Conservation (phyloP, 2,329 filamentous ascomycete genomes). For the Leptographium radiaticola region DNA sequence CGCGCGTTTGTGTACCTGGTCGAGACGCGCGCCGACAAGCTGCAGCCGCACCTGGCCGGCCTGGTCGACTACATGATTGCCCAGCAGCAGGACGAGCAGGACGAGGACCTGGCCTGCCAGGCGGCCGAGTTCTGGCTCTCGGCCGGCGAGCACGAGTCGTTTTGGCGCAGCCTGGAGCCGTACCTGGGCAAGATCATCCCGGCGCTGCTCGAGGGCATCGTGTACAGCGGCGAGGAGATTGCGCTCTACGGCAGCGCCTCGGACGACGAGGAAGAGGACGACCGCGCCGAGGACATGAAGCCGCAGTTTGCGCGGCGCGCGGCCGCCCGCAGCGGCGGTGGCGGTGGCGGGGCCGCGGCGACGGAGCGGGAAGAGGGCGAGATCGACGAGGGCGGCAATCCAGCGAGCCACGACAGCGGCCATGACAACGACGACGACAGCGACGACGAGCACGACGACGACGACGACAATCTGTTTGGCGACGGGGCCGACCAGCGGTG, state of each 20-base stretch:
- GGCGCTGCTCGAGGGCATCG: slow-evolving; percentile 84
- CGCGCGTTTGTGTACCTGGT: slow-evolving; percentile 86
- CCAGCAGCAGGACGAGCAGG: slow-evolving; percentile 75
- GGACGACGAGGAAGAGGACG: slow-evolving; percentile 84
- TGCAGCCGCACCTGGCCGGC: slow-evolving; percentile 74
- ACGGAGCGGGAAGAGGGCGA: slow-evolving; percentile 51
- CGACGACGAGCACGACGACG: slow-evolving; percentile 78
- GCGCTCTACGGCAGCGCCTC: slow-evolving; percentile 69
- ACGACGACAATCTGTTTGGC: slow-evolving; percentile 65
- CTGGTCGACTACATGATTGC: slow-evolving; percentile 86
- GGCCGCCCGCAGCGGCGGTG: slow-evolving; percentile 39
- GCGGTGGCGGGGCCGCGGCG: slow-evolving; percentile 24
- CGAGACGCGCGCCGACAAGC: slow-evolving; percentile 79
- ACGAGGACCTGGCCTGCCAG: slow-evolving; percentile 83
- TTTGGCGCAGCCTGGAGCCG: slow-evolving; percentile 64
- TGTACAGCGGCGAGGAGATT: slow-evolving; percentile 91
- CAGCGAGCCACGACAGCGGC: slow-evolving; percentile 29
- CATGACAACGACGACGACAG: slow-evolving; percentile 62
- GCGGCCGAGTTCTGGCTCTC: slow-evolving; percentile 97
- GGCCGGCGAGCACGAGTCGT: slow-evolving; percentile 71
- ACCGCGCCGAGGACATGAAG: slow-evolving; percentile 81
- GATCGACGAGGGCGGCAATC: slow-evolving; percentile 44
- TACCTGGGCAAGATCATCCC: slow-evolving; percentile 79
- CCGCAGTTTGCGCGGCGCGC: slow-evolving; percentile 73
- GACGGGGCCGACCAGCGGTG: slow-evolving; percentile 80